Base-by-base conservation (phyloP, 2,329 filamentous ascomycete species). In the Pseudonectria buxi region DNA sequence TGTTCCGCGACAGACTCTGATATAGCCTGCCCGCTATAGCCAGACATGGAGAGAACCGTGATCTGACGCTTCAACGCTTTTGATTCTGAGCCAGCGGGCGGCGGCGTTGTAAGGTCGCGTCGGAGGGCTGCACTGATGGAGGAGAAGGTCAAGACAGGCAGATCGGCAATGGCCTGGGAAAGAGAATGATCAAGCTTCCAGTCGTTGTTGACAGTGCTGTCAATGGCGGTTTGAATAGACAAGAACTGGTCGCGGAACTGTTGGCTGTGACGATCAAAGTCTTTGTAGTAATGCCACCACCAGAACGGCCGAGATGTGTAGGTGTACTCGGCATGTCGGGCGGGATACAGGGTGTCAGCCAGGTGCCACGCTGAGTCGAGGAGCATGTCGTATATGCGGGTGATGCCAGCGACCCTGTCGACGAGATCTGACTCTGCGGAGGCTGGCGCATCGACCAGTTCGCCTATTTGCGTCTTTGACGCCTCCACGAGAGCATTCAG, bases 1-100 rank as follows among this genome's bases (percentile, higher is more conserved):
- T 76, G 70, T 40, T 76, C 69, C 2, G 89, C 73, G n/a, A 85
- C 63, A 12, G 60, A 53, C 34, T 61, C 49, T n/a, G 60, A 51
- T 37, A 65, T 57, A 1, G 58, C 54, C 27, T 56, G 60, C 2
- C 63, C 63, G 10, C 58, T 51, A 30, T 63, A 65, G 1, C 63
- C 62, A 12, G 60, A 60, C 33, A 60, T 51, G 4, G 59, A 56
- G 10, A 66, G 42, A 11, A 67, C 45, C 7, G 54, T 59, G 14
- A 67, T 58, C 18, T 64, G 63, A 14, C 63, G 56, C 43, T 59
- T 63, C 14, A 56, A 47, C 1, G 43, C 50, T 42, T 50, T 61
- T 7, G 57, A 43, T 15, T 62, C 57, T 32, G 60, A 55, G 4
- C 40, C 45, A 11, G 47, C 29, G 5, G 61, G 54, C 2, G 58